A percentile compares a stretch with the other conserved stretches of the same genome.
Evolutionary conservation across 768 basidiomycete species (phyloP).

Genomic region (Panaeolus papilionaceus): DNA sequence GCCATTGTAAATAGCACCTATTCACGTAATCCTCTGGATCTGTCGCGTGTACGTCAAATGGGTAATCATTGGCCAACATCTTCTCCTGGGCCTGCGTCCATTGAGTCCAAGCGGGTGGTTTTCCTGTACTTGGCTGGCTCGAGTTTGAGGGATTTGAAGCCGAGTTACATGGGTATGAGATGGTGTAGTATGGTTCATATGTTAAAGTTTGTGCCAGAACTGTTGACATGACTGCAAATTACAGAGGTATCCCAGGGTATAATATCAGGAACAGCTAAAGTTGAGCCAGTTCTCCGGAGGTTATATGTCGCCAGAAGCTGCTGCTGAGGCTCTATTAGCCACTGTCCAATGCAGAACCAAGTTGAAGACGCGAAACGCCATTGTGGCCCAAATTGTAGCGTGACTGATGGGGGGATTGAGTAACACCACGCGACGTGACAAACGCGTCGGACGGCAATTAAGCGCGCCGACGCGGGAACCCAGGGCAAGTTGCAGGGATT

Average conservation of each 20-base stretch:
- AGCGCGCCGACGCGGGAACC: background rate
- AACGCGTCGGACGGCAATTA: background rate
- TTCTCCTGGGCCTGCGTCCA: constrained; percentile 72
- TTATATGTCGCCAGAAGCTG: background rate
- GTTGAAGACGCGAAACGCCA: background rate
- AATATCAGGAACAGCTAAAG: background rate
- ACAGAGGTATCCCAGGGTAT: too few species aligned
- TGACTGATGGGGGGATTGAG: background rate
- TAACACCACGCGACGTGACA: constrained; percentile 3
- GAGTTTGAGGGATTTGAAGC: background rate
- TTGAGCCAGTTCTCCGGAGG: background rate
- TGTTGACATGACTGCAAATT: background rate
- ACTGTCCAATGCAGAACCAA: too few species aligned
- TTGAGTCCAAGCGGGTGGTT: constrained; percentile 15
- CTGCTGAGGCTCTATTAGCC: background rate
- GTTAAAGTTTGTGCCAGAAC: background rate
- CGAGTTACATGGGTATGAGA: background rate
- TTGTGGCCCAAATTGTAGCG: background rate
- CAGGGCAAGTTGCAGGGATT: background rate
- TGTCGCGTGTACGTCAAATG: constrained; percentile 53
- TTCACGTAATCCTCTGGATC: constrained; percentile 61
- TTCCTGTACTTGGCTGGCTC: background rate
- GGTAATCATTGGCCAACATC: constrained; percentile 59
- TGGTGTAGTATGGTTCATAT: constrained; percentile 8
- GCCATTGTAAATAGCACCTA: constrained; percentile 75